Evolutionary conservation across 2,329 filamentous ascomycete genomes (phyloP), one percentile per base, ranked within the genome.

Genomic region (Talaromyces marneffei): DNA sequence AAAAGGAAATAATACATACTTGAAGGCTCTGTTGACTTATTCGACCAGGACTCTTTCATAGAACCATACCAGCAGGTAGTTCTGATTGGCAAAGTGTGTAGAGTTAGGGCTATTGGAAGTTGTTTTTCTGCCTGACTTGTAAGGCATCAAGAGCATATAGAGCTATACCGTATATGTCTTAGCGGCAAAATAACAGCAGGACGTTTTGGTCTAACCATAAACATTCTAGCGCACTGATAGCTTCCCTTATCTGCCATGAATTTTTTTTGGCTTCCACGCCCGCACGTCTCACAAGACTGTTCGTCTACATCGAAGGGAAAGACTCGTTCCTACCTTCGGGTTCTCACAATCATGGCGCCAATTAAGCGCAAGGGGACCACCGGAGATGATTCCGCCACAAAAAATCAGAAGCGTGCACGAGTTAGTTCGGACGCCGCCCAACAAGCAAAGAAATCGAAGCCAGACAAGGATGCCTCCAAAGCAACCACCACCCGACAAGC

Each of bases 331-430:
- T 16, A 44, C 37, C 23, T 31, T 40, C 39, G 39, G 46, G 5
- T 35, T 20, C 31, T 29, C 50, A 53, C 52, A 50, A 66, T 23
- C n/a, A 79, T 79, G 77, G 77, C 75, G 64, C 77, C 75, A 39
- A 71, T 76, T 14, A 79, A 79, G 70, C 76, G 77, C 68, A 79
- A 79, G 70, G 74, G 72, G 64, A 73, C 74, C 66, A 69, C 69
- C 59, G 70, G 71, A 20, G 73, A 77, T 59, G 72, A 76, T 63
- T 27, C 55, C 39, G 65, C 69, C 48, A 64, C 66, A 63, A 72
- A 75, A 54, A 70, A 70, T 7, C 74, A 75, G 64, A 78, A 78
- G 65, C 73, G 75, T 64, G 75, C 71, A 33, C 74, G 75, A 61
- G 74, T 77, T 54, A 72, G 70, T 61, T 71, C 69, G 57, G 72